Percentiles rank a stretch among this genome's conserved stretches.
Evolutionary conservation across 805 yeast genomes (phyloP).

Genomic region (Priceomyces melissophilus): DNA sequence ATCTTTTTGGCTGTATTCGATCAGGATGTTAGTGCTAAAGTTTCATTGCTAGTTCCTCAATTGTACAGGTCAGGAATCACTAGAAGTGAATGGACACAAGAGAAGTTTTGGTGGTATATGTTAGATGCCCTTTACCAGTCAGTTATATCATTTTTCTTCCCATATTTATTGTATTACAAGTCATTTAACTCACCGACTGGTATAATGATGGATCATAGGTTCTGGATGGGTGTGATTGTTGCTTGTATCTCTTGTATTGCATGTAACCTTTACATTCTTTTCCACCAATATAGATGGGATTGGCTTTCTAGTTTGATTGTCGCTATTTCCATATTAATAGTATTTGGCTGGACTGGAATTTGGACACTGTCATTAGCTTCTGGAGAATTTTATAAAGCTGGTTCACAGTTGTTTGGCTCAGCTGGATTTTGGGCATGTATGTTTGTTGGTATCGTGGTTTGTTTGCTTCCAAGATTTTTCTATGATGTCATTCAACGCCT

Average conservation of each 20-base stretch:
- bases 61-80: slow-evolving; percentile 70
- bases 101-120: slow-evolving; percentile 72
- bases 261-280: slow-evolving; percentile 61
- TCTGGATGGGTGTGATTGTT: slow-evolving; percentile 65
- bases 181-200: slow-evolving; percentile 45
- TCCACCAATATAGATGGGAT: slow-evolving; percentile 80
- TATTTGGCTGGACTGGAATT: slow-evolving; percentile 76
- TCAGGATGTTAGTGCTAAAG: slow-evolving; percentile 71
- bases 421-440: slow-evolving; percentile 66
- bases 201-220: slow-evolving; percentile 64
- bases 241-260: slow-evolving; percentile 64
- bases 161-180: slow-evolving; percentile 46
- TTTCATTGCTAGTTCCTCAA: slow-evolving; percentile 71
- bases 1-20: slow-evolving; percentile 76
- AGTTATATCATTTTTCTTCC: slow-evolving; percentile 68
- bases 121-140: slow-evolving; percentile 76
- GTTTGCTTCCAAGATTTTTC: slow-evolving; percentile 66
- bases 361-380: slow-evolving; percentile 60
- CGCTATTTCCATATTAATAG: slow-evolving; percentile 53
- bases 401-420: slow-evolving; percentile 59
- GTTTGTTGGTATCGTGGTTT: slow-evolving; percentile 58
- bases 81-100: slow-evolving; percentile 66
- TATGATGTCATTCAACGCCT: slow-evolving; percentile 54
- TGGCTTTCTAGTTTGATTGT: slow-evolving; percentile 62
- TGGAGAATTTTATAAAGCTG: slow-evolving; percentile 63